Evolutionary conservation across 306 rosid species (phyloP).

Genomic region (Quercus rubra): DNA sequence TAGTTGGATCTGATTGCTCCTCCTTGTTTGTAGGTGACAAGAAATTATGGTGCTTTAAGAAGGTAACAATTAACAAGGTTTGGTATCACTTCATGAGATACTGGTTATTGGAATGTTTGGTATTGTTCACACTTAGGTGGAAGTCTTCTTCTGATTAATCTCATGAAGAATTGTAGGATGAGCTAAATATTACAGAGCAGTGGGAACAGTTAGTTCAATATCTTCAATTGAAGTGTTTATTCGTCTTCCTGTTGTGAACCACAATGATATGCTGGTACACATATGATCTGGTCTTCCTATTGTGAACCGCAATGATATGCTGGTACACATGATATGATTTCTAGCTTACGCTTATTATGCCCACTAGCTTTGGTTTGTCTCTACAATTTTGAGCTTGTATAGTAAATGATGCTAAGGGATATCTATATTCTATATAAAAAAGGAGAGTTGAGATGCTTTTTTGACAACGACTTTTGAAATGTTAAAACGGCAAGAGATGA

Average conservation of each 20-base stretch:
- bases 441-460: too few species aligned
- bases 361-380: neutral
- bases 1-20: slow-evolving; percentile 12
- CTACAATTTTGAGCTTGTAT: neutral
- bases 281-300: neutral
- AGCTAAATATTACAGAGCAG: neutral
- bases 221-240: neutral
- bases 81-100: slow-evolving; percentile 6
- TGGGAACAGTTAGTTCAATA: neutral
- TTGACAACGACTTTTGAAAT: too few species aligned
- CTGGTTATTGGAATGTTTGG: neutral
- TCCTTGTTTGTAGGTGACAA: slow-evolving; percentile 57
- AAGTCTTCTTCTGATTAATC: neutral
- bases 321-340: neutral
- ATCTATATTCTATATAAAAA: too few species aligned
- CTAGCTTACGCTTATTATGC: neutral
- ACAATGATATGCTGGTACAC: neutral
- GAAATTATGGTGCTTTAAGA: slow-evolving; percentile 90
- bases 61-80: slow-evolving; percentile 34
- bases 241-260: neutral
- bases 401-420: neutral
- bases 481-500: too few species aligned
- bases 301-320: neutral
- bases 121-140: neutral
- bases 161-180: neutral